phyloP scores from a whole-genome alignment of 2,329 filamentous ascomycete species.

The Aspergillus piperis region DNA sequence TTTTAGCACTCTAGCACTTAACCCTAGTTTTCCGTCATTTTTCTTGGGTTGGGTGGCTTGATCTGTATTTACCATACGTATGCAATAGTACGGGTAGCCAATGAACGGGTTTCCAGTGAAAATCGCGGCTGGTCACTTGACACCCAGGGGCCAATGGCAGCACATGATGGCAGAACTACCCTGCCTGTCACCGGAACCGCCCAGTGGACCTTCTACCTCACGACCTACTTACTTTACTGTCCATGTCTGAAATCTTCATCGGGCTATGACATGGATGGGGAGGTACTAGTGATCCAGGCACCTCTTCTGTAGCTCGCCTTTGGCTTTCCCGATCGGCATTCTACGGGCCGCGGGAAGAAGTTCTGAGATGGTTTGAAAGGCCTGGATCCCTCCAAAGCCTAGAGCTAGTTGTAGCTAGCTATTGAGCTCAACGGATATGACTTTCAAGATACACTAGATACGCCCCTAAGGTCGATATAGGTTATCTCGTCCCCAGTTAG shows the following conservation, averaged over 20 bases:
- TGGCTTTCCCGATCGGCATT: not conserved
- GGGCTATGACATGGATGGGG: slow-evolving; percentile 13
- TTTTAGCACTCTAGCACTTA: not conserved
- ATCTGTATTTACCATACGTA: slow-evolving; percentile 18
- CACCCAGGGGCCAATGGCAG: slow-evolving; percentile 21
- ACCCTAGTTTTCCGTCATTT: not conserved
- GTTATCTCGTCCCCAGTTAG: not conserved
- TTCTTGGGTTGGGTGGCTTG: not conserved
- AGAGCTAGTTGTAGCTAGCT: not conserved
- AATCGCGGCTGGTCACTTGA: slow-evolving; percentile 45
- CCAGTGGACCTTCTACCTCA: slow-evolving; percentile 5
- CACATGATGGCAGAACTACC: slow-evolving; percentile 12
- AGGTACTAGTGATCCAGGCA: not conserved
- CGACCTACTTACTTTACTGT: not conserved
- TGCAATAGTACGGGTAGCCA: slow-evolving; percentile 21
- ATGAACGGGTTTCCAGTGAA: slow-evolving; percentile 34
- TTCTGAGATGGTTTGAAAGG: not conserved
- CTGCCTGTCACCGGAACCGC: slow-evolving; percentile 18
- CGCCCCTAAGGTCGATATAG: not conserved
- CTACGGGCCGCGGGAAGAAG: not conserved
- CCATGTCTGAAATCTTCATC: not conserved
- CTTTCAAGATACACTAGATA: not conserved
- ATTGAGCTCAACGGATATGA: not conserved
- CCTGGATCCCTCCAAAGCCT: not conserved
- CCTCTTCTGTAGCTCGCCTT: not conserved